Base-by-base conservation (phyloP, 1,139 yeast genomes). In the Sugiyamaella xylanicola region DNA sequence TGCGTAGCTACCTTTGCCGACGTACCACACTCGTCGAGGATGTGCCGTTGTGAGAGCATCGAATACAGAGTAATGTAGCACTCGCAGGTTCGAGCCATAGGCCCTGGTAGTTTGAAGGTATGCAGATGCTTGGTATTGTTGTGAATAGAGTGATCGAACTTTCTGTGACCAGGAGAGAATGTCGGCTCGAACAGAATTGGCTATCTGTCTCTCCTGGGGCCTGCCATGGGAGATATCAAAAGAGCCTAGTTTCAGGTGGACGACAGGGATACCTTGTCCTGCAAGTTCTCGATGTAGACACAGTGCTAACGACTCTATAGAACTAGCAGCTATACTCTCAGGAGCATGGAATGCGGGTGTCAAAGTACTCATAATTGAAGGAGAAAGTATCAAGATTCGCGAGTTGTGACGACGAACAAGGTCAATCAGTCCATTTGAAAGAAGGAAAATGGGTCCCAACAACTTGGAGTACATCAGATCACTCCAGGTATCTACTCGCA, bases 401-500 rank as follows among this genome's bases (percentile, higher is more conserved):
- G 83, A 70, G 32, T 75, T 68, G 56, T 76, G 74, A 17, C 71
- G 69, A 41, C 91, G 74, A 22, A 82, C 79, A n/a, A 86, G 70
- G 16, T 77, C 79, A 37, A 86, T 67, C 53, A 86, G 74, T 0
- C 90, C 90, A 35, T 79, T 77, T 1, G 83, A 75, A 39, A 86
- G 71, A 35, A 86, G 68, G 53, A 78, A 78, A 49, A 83, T 66
- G 27, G 85, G 84, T 1, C 80, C 73, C 43, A 77, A 61, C 5
- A 77, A 57, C 56, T 85, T 76, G 25, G 80, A 77, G 59, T 75
- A 74, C 42, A 84, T 61, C 44, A 77, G 63, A 22, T 77, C 75
- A 9, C 72, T 68, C 90, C 90, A 84, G 3, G 82, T 77, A 7
- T 75, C 73, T 13, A 77, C 70, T 1, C 81, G 67, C n/a, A 83